Evolutionary conservation across 768 basidiomycete genomes (phyloP).

Genomic region (Filobasidium wieringae): DNA sequence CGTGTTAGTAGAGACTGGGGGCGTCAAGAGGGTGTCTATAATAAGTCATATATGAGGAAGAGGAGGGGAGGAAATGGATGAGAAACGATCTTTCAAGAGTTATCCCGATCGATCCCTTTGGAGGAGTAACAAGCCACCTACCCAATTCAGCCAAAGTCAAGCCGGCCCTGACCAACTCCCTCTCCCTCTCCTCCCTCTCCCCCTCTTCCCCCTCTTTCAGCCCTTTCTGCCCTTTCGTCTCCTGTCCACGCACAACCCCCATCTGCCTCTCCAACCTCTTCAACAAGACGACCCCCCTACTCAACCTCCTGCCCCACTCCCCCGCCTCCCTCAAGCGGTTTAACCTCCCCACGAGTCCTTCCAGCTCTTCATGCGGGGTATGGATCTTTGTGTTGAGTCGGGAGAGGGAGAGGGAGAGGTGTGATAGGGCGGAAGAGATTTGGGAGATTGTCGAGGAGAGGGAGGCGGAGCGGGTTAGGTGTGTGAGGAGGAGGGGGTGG

Average conservation of each 20-base stretch:
- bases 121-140: slow-evolving; percentile 37
- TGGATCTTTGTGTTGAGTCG: slow-evolving; percentile 80
- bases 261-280: slow-evolving; percentile 77
- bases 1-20: slow-evolving; percentile 9
- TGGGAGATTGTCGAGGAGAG: slow-evolving; percentile 22
- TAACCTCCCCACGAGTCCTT: slow-evolving; percentile 58
- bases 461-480: slow-evolving; percentile 26
- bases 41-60: slow-evolving; percentile 2
- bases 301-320: slow-evolving; percentile 69
- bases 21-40: background rate
- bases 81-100: background rate
- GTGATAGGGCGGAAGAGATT: slow-evolving; percentile 22
- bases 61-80: background rate
- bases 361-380: slow-evolving; percentile 64
- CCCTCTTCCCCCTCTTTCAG: slow-evolving; percentile 35
- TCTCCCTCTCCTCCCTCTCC: slow-evolving; percentile 72
- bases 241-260: slow-evolving; percentile 42
- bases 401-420: slow-evolving; percentile 24
- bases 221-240: background rate
- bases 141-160: slow-evolving; percentile 82
- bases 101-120: background rate
- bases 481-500: slow-evolving; percentile 30
- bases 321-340: slow-evolving; percentile 70
- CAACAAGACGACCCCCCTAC: slow-evolving; percentile 71
- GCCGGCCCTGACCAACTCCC: slow-evolving; percentile 86